Percentiles rank a stretch among this genome's conserved stretches.
These are phyloP conservation scores for Naganishia randhawae DNA, from an alignment of 768 basidiomycete species.

Conservation along the genomic window DNA sequence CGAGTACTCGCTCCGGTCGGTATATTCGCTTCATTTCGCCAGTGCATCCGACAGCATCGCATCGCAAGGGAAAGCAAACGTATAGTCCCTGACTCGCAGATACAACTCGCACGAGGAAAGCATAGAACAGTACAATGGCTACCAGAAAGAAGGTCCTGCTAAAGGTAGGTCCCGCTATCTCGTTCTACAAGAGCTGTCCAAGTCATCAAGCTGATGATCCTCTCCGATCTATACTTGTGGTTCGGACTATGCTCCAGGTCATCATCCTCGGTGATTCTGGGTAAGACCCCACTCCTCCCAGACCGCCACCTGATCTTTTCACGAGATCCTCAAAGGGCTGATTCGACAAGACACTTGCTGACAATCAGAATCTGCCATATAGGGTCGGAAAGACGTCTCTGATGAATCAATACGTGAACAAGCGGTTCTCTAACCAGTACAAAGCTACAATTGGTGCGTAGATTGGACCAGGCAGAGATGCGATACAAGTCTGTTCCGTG, in stretches of 20 bases:
- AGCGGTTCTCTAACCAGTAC: conserved; percentile 98
- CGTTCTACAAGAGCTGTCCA: too few species aligned
- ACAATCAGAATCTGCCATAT: background rate
- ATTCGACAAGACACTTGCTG: background rate
- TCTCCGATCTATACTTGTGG: background rate
- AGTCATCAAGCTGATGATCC: background rate
- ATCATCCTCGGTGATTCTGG: conserved; percentile 88
- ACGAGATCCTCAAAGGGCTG: background rate
- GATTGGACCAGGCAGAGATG: too few species aligned
- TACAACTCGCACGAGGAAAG: too few species aligned
- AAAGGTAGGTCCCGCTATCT: conserved; percentile 49
- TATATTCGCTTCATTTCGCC: background rate
- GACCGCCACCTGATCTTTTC: conserved; percentile 22
- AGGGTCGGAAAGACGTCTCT: conserved; percentile 99
- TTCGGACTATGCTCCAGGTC: conserved; percentile 59
- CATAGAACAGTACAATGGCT: conserved; percentile 18
- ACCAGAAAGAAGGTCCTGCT: conserved; percentile 53
- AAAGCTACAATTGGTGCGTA: conserved; percentile 70
- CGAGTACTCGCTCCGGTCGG: background rate
- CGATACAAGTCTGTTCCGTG: too few species aligned
- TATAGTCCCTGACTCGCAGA: too few species aligned
- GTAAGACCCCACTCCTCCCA: conserved; percentile 33
- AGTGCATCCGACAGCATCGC: too few species aligned
- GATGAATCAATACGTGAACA: conserved; percentile 99
- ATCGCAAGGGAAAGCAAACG: too few species aligned